phyloP scores from a whole-genome alignment of 1,139 yeast species.

The Lizanozyma gosingica region DNA sequence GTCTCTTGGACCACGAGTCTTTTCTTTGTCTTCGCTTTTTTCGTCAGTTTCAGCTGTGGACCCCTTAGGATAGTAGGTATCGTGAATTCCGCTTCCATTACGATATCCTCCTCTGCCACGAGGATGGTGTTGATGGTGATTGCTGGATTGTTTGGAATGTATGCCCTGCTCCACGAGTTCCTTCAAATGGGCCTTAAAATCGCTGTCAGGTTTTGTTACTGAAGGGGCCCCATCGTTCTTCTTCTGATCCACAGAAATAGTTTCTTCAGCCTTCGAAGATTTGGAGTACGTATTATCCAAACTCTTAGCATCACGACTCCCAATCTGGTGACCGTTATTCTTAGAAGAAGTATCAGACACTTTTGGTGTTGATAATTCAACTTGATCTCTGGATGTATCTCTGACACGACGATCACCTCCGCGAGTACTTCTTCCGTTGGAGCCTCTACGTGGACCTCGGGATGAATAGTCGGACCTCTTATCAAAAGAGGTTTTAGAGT shows the following conservation, averaged over 20 bases:
- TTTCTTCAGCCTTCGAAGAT: no score
- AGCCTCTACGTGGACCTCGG: neutral
- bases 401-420: conserved; percentile 3
- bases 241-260: no score
- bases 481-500: neutral
- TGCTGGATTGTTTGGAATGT: neutral
- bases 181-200: neutral
- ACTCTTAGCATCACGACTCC: no score
- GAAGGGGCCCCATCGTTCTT: no score
- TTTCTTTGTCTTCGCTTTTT: neutral
- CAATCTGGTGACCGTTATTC: no score
- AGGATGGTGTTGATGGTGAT: conserved; percentile 1
- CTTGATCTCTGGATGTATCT: no score
- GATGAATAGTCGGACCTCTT: neutral
- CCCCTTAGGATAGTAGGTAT: neutral
- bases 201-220: neutral
- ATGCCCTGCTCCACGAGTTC: neutral
- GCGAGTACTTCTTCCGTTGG: neutral
- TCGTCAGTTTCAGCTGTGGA: no score
- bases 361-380: no score
- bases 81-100: neutral
- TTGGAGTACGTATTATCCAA: no score
- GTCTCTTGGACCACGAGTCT: neutral
- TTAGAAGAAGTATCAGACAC: no score
- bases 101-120: conserved; percentile 4